Base-by-base conservation (phyloP, 2,329 filamentous ascomycete species). In the Chalara sp. region DNA sequence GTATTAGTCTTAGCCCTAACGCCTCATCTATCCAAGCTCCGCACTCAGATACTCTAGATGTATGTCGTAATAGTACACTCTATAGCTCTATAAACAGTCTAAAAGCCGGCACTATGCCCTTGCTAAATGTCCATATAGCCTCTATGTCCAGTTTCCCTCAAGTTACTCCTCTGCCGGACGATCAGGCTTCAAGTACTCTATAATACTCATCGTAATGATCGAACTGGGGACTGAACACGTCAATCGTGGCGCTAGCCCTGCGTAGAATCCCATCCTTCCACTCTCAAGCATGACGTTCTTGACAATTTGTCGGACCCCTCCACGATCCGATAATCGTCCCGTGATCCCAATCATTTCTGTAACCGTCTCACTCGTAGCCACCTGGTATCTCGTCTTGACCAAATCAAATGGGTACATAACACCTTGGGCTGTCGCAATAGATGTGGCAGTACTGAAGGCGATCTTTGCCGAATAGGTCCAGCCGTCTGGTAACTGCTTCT, bases 131-230 rank as follows among this genome's bases (percentile, higher is more conserved):
- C 21, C 21, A 21, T 21, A 21, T 21, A 21, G 21, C 21, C 21
- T 21, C 21, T 21, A 21, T 21, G 21, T 21, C 21, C 21, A 21
- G 21, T 21, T 21, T 21, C 21, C 21, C 21, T 21, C 21, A 21
- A 21, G 21, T 21, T 21, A 21, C 21, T 21, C 21, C 21, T 21
- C 21, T 21, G 21, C 21, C 21, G 21, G 21, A 21, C 21, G 21
- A n/a, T 55, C 48, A 30, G 56, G 48, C 46, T 58, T 58, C 46
- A 58, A 35, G 35, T 53, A 49, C 46, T 58, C 56, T 47, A 58
- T 56, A 35, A 58, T 54, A 47, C 51, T 51, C 56, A 58, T 58
- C 54, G 56, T 58, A 13, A 58, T 58, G 40, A 57, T 55, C 32
- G 56, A 52, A 47, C 56, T 57, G 6, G 56, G 56, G 41, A 54